A percentile compares a stretch with the other conserved stretches of the same genome.
These are phyloP conservation scores for Petunia secreta DNA, from an alignment of 257 asterid genomes.

Conservation along the genomic window DNA sequence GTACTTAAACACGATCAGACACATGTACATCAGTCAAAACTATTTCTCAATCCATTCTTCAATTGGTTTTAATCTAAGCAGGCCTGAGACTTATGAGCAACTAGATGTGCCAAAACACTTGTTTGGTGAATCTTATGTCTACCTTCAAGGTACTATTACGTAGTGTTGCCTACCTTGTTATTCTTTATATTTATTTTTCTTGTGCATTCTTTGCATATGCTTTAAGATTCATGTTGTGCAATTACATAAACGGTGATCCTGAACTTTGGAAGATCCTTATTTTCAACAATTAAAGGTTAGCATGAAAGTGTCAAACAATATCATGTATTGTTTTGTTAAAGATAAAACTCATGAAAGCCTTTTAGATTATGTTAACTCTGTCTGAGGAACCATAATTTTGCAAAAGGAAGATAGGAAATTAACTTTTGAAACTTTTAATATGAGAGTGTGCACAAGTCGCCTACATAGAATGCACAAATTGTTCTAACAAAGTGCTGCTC, in stretches of 20 bases:
- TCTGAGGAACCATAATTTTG: not conserved
- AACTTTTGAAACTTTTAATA: slow-evolving; percentile 9
- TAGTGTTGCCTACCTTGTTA: slow-evolving; percentile 5
- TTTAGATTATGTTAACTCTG: not conserved
- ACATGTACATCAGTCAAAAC: slow-evolving; percentile 6
- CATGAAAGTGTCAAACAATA: not conserved
- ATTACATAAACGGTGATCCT: not conserved
- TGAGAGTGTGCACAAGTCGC: not conserved
- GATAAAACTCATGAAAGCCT: not conserved
- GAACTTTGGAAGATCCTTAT: slow-evolving; percentile 17
- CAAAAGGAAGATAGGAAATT: not conserved
- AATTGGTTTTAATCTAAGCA: slow-evolving; percentile 42
- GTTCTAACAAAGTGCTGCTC: not conserved
- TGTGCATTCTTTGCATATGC: not conserved
- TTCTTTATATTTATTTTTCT: not conserved
- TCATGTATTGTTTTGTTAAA: not conserved
- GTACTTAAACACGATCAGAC: slow-evolving; percentile 16
- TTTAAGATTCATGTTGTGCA: not conserved
- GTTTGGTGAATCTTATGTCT: slow-evolving; percentile 85
- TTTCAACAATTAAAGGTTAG: not conserved
- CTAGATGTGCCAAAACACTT: slow-evolving; percentile 79
- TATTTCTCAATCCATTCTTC: slow-evolving; percentile 22
- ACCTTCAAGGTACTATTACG: slow-evolving; percentile 75
- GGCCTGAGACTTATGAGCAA: slow-evolving; percentile 74
- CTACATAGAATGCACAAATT: not conserved